Base-by-base conservation (phyloP, 495 filamentous ascomycete species). In the Lichenothelia convexa region DNA sequence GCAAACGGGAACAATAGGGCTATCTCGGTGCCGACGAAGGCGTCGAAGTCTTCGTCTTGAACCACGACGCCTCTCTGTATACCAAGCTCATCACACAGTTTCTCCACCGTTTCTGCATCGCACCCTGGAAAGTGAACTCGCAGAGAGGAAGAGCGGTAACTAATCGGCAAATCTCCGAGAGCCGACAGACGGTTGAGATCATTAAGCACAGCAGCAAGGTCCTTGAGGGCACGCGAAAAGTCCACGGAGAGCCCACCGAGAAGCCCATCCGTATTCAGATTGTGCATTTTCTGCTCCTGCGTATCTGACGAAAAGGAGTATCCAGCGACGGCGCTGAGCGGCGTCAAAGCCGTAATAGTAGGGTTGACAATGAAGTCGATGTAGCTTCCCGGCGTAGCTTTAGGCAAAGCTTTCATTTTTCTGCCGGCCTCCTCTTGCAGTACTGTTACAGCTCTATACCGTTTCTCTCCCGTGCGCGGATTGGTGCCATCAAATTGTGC, bases 61-160 rank as follows among this genome's bases (percentile, higher is more conserved):
- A 60, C 45, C 6, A 94, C 70, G 12, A 82, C 60, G 3, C 89
- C 89, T 22, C 83, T 60, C 29, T 67, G 65, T 6, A 94, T 61
- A 13, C 79, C 80, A n/a, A 87, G 65, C 55, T 97, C 89, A 31
- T 80, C 66, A 51, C 86, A 94, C 0, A 94, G 63, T 12, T 65
- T 60, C 51, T 91, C 82, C 0, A 95, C 84, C 2, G 79, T 80
- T 3, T 76, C 72, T 0, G 70, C 72, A 48, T 94, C 86, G 43
- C 87, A 92, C 17, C 89, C 89, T 1, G 82, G 79, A 51, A 97
- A 95, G 23, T 82, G 75, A 2, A 95, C 78, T 8, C 79, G 69
- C 5, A 97, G 59, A 5, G 70, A 69, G 0, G 68, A 69, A 15
- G 59, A 57, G 35, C 75, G 75, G 26, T 93, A 64, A 0, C 64